Evolutionary conservation across 179 eudicot species (phyloP), one percentile per base, ranked within the genome.

Genomic region (Spergularia azorica): DNA sequence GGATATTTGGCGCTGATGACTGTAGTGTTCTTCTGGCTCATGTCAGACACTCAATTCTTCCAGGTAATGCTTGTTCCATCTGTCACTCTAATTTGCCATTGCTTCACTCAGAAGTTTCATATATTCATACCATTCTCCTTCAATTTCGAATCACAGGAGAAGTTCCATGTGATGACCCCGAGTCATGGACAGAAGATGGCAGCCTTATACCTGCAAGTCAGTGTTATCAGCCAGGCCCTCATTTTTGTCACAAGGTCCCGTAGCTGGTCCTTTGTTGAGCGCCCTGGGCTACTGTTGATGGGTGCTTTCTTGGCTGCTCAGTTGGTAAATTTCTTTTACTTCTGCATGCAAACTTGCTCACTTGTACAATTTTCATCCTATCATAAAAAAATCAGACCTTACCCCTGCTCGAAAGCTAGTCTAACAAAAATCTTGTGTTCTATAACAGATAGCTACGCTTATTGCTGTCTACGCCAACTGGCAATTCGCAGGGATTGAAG

Each of bases 241-340:
- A 84, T 87, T 63, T 87, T 87, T 14, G 90, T 87, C 55, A 87
- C 88, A 36, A 77, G 90, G 72, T 84, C 90, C 18, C 88, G 88
- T 39, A 79, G 90, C 75, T 84, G 87, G 83, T 87, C 90, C 46
- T 87, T 50, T 50, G 78, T 66, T 18, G 90, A 87, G 68, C 86
- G 84, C 64, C 90, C 88, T 4, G 90, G 90, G 70, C 8, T 84
- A 3, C 52, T 87, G 64, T 82, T 87, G 69, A 50, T 84, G 52
- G 78, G 73, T 9, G 90, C 90, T 64, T 87, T 87, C 72, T 36
- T 85, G 20, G 65, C 36, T 56, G 90, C 90, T 81, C 90, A 87
- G 78, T 79, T 87, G 84, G 88, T 87, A 82, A 74, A 9, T 26
- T 56, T 77, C 63, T 16, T 36, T 36, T 36, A 36, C 39, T 36